phyloP scores from a whole-genome alignment of 805 yeast species.

The Suhomyces sp. region DNA sequence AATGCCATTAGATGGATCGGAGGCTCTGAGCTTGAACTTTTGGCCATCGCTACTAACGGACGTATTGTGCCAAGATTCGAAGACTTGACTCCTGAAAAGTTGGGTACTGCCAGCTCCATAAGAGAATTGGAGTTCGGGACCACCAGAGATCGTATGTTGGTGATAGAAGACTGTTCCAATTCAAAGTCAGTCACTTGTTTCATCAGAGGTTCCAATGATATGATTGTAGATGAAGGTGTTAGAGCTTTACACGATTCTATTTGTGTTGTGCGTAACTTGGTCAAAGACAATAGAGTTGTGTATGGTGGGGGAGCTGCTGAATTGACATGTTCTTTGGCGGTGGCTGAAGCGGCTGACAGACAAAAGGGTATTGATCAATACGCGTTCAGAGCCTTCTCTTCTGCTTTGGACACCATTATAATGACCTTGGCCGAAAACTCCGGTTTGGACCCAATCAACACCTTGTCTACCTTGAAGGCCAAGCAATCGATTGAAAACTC shows the following conservation, averaged over 20 bases:
- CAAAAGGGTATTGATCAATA: conserved; percentile 96
- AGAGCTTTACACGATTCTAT: conserved; percentile 95
- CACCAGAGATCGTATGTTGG: conserved; percentile 92
- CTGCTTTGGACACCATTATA: conserved; percentile 88
- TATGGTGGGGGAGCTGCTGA: conserved; percentile 99
- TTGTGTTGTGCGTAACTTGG: conserved; percentile 94
- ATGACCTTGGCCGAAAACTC: conserved; percentile 96
- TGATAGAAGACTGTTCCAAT: conserved; percentile 84
- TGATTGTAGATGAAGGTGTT: conserved; percentile 96
- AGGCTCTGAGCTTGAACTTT: conserved; percentile 90
- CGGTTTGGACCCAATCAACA: conserved; percentile 91
- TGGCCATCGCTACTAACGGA: conserved; percentile 97
- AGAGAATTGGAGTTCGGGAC: conserved; percentile 94
- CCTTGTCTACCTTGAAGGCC: conserved; percentile 78
- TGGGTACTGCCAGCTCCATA: conserved; percentile 84
- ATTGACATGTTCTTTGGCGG: conserved; percentile 87
- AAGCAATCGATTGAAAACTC: conserved; percentile 73
- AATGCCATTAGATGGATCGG: conserved; percentile 99
- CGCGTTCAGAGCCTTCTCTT: conserved; percentile 92
- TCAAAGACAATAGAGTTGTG: conserved; percentile 90
- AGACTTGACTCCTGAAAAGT: conserved; percentile 75
- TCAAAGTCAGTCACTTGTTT: conserved; percentile 89
- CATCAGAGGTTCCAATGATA: conserved; percentile 92
- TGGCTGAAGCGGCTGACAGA: conserved; percentile 85
- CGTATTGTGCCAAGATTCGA: conserved; percentile 97